Evolutionary conservation across 2,329 filamentous ascomycete genomes (phyloP).

Genomic region (Ciborinia camelliae): DNA sequence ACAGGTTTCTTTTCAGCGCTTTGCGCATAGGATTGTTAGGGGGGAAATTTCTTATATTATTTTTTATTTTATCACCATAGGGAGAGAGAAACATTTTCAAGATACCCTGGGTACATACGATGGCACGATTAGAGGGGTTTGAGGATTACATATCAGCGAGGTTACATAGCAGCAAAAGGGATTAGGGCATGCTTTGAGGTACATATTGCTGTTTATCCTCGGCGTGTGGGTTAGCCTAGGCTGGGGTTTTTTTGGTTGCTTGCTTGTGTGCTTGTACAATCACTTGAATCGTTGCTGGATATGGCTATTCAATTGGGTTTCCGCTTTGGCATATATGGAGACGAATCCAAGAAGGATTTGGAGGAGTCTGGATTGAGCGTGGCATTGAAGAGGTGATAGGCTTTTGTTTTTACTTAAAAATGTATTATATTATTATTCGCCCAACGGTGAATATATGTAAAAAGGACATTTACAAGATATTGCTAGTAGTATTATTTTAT

Average conservation of each 20-base stretch:
- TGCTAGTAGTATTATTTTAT: background rate
- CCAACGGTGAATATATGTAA: background rate
- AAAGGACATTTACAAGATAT: background rate
- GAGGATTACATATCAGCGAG: slow-evolving; percentile 16
- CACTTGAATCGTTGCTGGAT: slow-evolving; percentile 18
- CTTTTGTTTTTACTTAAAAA: slow-evolving; percentile 1
- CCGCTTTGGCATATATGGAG: slow-evolving; percentile 17
- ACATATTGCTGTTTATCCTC: slow-evolving; percentile 17
- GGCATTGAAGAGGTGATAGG: background rate
- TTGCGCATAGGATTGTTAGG: slow-evolving; percentile 3
- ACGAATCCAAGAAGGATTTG: slow-evolving; percentile 2
- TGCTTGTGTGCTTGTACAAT: background rate
- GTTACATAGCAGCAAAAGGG: slow-evolving; percentile 16
- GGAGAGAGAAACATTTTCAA: slow-evolving; percentile 14
- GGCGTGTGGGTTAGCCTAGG: slow-evolving; percentile 15
- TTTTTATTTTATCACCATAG: slow-evolving; percentile 13
- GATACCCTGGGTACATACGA: slow-evolving; percentile 20
- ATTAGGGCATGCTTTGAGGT: slow-evolving; percentile 9
- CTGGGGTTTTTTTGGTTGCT: slow-evolving; percentile 7
- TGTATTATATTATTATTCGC: slow-evolving; percentile 16
- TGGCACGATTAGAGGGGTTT: slow-evolving; percentile 20
- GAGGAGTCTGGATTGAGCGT: slow-evolving; percentile 5
- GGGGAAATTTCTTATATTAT: slow-evolving; percentile 1
- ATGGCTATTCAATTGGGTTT: slow-evolving; percentile 16
- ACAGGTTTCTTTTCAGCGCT: background rate